phyloP scores from a whole-genome alignment of 805 yeast genomes.

The Yarrowia sp. region DNA sequence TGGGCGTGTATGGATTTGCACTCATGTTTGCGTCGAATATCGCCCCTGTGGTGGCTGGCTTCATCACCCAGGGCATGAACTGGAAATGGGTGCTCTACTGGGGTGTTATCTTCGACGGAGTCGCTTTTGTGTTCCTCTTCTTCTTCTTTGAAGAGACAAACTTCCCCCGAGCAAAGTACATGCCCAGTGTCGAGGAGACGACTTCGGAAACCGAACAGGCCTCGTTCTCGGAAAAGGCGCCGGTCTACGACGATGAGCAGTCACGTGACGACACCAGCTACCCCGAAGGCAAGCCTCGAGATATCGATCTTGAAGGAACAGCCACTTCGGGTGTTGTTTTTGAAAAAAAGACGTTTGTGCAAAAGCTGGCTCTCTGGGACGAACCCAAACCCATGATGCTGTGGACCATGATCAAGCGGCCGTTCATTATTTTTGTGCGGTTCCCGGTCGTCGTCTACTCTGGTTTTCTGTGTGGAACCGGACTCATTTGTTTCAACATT shows the following conservation, averaged over 20 bases:
- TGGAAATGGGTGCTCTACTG: constrained; percentile 41
- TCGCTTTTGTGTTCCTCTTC: constrained; percentile 23
- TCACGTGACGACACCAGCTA: neutral
- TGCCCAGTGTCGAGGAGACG: constrained; percentile 7
- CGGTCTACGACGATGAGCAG: neutral
- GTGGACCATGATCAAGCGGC: constrained; percentile 33
- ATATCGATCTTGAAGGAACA: neutral
- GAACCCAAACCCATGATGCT: constrained; percentile 24
- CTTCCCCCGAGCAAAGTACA: constrained; percentile 13
- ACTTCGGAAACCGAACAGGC: neutral
- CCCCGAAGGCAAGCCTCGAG: neutral
- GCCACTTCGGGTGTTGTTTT: neutral
- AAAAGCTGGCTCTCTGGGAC: constrained; percentile 34
- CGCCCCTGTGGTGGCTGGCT: constrained; percentile 29
- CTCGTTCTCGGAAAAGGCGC: neutral
- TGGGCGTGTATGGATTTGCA: constrained; percentile 76
- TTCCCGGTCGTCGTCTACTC: constrained; percentile 28
- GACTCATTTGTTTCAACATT: constrained; percentile 38
- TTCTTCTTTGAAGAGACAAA: constrained; percentile 40
- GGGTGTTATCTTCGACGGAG: constrained; percentile 38
- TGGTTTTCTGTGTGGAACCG: constrained; percentile 30
- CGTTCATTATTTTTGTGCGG: constrained; percentile 12
- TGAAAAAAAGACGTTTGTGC: constrained; percentile 33
- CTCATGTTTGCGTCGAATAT: constrained; percentile 49
- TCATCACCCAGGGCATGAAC: constrained; percentile 33